Base-by-base conservation (phyloP, 2,329 filamentous ascomycete species). In the Sporothrix schenckii region DNA sequence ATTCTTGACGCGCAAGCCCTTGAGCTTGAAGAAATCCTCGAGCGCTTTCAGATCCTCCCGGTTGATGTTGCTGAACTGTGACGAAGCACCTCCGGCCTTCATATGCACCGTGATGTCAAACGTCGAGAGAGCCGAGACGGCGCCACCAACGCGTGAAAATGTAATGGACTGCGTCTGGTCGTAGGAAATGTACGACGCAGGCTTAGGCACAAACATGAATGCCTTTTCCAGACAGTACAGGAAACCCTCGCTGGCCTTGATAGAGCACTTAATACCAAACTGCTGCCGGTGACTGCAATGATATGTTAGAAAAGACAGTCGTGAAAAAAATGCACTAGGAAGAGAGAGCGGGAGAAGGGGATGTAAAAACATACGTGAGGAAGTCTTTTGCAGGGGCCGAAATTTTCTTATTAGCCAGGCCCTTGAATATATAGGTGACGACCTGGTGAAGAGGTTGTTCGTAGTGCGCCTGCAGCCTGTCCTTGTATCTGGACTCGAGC, bases 11-110 rank as follows among this genome's bases (percentile, higher is more conserved):
- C 94, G 92, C 77, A 99, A 87, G 72, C 91, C 92, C 85, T 98
- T 98, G 75, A 93, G 88, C 81, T 96, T 95, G 87, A 99, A 97
- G 83, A 99, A 99, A 75, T 91, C 90, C 80, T 99, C 95, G n/a
- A 99, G 87, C 7, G 92, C 92, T 81, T 95, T 92, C 80, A 98
- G 92, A 79, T 99, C 95, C 83, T 99, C 95, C 76, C 94, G 91
- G 80, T 97, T 99, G 80, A 99, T 99, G 84, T 99, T 99, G 82
- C 93, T 97, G 83, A 99, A 99, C 77, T 97, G 94, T 76, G 94
- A 93, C 77, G 97, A 93, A 70, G 92, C 91, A 68, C 88, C 86
- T n/a, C 92, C 92, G 75, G 85, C 88, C 85, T 97, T 98, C 83
- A 97, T 87, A 69, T 90, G 90, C 71, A 99, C 92, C 0, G 93